Base-by-base conservation (phyloP, 2,329 filamentous ascomycete genomes). In the Nannizziopsis arthrosporioides region DNA sequence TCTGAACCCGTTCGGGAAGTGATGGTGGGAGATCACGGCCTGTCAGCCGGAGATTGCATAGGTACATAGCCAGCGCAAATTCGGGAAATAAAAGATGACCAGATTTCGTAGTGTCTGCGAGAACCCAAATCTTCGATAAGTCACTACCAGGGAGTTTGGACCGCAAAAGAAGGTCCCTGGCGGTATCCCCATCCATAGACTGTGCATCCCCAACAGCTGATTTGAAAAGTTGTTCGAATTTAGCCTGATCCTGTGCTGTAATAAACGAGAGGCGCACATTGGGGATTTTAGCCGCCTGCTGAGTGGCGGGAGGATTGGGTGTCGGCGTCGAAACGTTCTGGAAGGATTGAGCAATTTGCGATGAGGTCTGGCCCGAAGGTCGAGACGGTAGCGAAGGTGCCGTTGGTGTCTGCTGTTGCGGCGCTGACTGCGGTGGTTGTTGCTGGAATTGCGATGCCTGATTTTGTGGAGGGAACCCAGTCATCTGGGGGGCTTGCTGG, bases 151-250 rank as follows among this genome's bases (percentile, higher is more conserved):
- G 78, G 38, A 98, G 75, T 62, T 88, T 86, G 11, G 92, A 96
- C 50, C 90, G 81, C 63, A 96, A 63, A 50, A 98, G 73, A 38
- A 98, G 72, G 64, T 96, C 90, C 59, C 84, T 82, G 19, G 90
- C 90, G 68, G 94, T 93, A 54, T 96, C 90, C 65, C 84, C 92
- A 42, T 88, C 87, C 73, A 98, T 80, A 47, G 89, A 84, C 59
- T 89, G 82, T 51, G 76, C 78, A 56, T 88, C 82, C 31, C 88
- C 87, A 32, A 90, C 87, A 11, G 92, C 90, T 48, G 89, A 94
- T 70, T 92, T 95, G 74, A 98, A 98, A 37, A 98, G 71, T 49
- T 92, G 92, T 72, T 98, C 92, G 59, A 98, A 98, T 69, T 94
- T 95, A 60, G 86, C 78, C 68, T 98, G 92, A 63, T 98, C 92